Base-by-base conservation (phyloP, 2,329 filamentous ascomycete genomes). In the Emericellopsis atlantica region DNA sequence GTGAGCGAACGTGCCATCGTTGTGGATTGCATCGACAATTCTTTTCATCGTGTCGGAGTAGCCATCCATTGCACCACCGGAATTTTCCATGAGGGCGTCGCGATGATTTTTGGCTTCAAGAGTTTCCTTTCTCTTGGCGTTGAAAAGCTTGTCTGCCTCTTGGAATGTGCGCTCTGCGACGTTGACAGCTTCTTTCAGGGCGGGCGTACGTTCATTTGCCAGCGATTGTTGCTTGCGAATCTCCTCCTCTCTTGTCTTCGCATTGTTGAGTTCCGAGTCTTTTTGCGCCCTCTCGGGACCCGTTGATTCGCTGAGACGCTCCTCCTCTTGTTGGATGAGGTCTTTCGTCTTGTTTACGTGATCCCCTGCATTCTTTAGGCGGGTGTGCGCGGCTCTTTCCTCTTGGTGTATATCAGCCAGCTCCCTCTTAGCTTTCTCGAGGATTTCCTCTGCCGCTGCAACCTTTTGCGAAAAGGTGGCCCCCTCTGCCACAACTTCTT, bases 281-380 rank as follows among this genome's bases (percentile, higher is more conserved):
- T 79, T 85, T 46, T 70, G 65, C 8, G 74, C 66, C 51, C 84
- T 76, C 21, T 74, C 75, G 22, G 82, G 83, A 32, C 87, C 85
- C 49, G 83, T 81, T 3, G 76, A 72, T 36, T 78, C 72, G 35
- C 75, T 70, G 7, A 95, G 68, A 4, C 80, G 77, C 37, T 63
- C 56, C 48, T 74, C 65, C 54, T 85, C 80, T 4, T 68, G 64
- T 3, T 54, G 51, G 39, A 80, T 76, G 37, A 70, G 68, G 2
- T 46, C 49, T 44, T 74, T 60, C 32, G 65, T 61, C 0, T 64
- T 55, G 40, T 59, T 60, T 21, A 72, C 66, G 16, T 67, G 65
- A 4, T 60, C 55, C 23, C 72, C 64, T 31, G 72, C 71, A 12
- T 59, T 60, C 44, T 70, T 76, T 8, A 88, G 59, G 37, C 71